Evolutionary conservation across 75 land plant genomes (phyloP), one percentile per base, ranked within the genome.

Genomic region (Picea sitchensis): DNA sequence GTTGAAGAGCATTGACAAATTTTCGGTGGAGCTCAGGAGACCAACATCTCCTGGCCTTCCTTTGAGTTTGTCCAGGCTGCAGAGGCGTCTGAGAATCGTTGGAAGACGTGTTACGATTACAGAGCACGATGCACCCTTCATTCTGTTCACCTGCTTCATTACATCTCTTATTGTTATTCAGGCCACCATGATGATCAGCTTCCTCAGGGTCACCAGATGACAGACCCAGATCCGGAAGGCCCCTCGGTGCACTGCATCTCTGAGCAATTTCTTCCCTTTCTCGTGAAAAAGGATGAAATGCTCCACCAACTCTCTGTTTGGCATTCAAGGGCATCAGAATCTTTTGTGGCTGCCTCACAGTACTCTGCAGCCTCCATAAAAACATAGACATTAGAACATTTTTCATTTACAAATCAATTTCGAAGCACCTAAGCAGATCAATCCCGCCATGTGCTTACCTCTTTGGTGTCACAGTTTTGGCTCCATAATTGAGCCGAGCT

Each of bases 21-120:
- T 96, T 86, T 61, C 94, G 82, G 77, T 98, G 99, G 79, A 98
- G 85, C 78, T 98, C 99, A 32, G 96, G 98, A 18, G 99, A 98
- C 99, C 99, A 98, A 68, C 98, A 93, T 79, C 98, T 67, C 73
- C 97, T 87, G 21, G 92, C 89, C 44, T 96, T 96, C 77, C 99
- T 79, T 12, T 89, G 93, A 11, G 93, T 62, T 80, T 90, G 88
- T 44, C 47, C 47, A 21, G 2, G 58, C 14, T 51, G 67, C 69
- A 9, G 80, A 78, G 47, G 79, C 5, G 5, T 44, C 4, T 44
- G 47, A 83, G 14, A 58, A 75, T 18, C 76, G 58, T 17, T 75
- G 58, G 76, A 51, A 75, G 59, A 3, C 13, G 32, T 21, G n/a
- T 44, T 21, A 44, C 3, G 5, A 44, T 44, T 44, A 4, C 47